Base-by-base conservation (phyloP, 148 eudicot species). In the Chenopodium suecicum region DNA sequence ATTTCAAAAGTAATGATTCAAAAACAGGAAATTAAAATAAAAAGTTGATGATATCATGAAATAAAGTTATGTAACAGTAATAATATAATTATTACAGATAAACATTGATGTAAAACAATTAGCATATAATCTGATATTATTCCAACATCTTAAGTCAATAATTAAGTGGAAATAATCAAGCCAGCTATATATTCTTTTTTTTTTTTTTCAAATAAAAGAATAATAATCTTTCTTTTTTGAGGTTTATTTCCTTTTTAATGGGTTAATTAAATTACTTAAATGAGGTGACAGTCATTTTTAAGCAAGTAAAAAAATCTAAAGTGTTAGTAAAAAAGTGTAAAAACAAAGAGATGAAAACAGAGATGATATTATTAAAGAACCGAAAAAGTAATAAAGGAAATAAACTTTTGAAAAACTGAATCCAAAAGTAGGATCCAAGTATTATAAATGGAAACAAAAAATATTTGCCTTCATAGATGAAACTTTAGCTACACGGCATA, bases 341-440 rank as follows among this genome's bases (percentile, higher is more conserved):
- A 74, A 74, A 68, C 79, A 62, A 80, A 60, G 70, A 80, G 83
- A 79, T 50, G 27, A 78, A 74, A 68, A 74, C 47, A 64, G 48
- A 75, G 70, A 50, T 52, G 66, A 4, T 78, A 86, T 76, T 82
- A 83, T 86, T 77, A 77, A 69, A 64, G 50, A 29, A 73, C 85
- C 63, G 47, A 64, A 82, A 82, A 80, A 78, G 83, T 25, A 52
- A 82, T 64, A 79, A 67, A 78, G 68, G 74, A 56, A 64, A 17
- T 19, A 62, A 86, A 82, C 80, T 86, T 86, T 82, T 68, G 69
- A 75, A 77, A 79, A 82, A 82, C 58, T 70, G 71, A 79, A 82
- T 60, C 68, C 79, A 85, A 79, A 79, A 85, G 81, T 23, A 79
- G 70, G 68, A 83, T 72, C 19, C 74, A 34, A 50, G 41, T 63